Conservation (phyloP, 371 early-diverging fungal species). For the Dichotomocladium elegans region DNA sequence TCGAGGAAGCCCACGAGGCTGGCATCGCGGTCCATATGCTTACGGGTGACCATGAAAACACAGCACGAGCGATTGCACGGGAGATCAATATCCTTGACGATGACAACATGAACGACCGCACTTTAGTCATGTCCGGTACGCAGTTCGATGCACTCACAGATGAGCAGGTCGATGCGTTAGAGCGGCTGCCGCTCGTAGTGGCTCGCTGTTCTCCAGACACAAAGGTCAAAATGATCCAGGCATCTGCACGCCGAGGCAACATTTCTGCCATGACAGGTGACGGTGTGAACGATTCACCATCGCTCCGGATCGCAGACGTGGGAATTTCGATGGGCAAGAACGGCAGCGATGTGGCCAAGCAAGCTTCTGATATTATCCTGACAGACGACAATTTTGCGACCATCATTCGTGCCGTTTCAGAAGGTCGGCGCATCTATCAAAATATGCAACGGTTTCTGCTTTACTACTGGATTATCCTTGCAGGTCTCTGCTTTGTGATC, state of each 20-base stretch:
- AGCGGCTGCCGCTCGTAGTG: conserved; percentile 80
- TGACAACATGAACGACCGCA: conserved; percentile 40
- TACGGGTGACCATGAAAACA: conserved; percentile 89
- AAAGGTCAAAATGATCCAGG: conserved; percentile 91
- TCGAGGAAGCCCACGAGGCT: conserved; percentile 78
- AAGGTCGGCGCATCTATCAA: conserved; percentile 82
- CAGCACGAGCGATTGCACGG: conserved; percentile 85
- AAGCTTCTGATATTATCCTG: conserved; percentile 83
- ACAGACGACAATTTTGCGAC: conserved; percentile 83
- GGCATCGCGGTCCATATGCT: conserved; percentile 94
- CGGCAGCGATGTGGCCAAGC: conserved; percentile 87
- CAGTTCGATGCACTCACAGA: conserved; percentile 80
- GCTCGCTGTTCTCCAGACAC: conserved; percentile 92
- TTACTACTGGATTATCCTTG: conserved; percentile 62
- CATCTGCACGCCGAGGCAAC: conserved; percentile 71
- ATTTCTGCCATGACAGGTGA: conserved; percentile 79
- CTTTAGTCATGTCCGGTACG: conserved; percentile 71
- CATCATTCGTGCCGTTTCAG: conserved; percentile 73
- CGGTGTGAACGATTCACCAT: conserved; percentile 87
- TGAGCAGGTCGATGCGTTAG: conserved; percentile 68
- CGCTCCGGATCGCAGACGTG: conserved; percentile 83
- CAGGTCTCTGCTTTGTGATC: conserved; percentile 38
- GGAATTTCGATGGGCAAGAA: conserved; percentile 87
- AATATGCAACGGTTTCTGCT: conserved; percentile 90
- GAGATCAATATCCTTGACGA: conserved; percentile 78